A percentile compares a stretch with the other conserved stretches of the same genome.
Evolutionary conservation across 345 rosid genomes (phyloP).

Genomic region (Pugionium cornutum): DNA sequence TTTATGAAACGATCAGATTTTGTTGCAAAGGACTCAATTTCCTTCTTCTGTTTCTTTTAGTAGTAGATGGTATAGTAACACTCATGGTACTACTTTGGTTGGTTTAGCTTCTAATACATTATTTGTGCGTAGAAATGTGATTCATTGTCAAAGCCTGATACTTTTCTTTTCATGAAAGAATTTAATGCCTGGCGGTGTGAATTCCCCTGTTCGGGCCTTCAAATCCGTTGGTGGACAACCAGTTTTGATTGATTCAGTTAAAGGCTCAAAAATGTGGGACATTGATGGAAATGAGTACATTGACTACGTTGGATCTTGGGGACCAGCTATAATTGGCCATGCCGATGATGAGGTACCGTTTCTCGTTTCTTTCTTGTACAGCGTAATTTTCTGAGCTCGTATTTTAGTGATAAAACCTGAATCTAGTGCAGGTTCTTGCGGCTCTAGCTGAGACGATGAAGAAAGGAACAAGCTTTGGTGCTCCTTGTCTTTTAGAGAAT

Average conservation of each 20-base stretch:
- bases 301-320: conserved; percentile 98
- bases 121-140: not conserved
- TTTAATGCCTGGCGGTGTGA: conserved; percentile 96
- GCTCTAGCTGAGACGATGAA: conserved; percentile 90
- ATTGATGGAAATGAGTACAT: conserved; percentile 93
- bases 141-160: not conserved
- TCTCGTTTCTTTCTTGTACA: conserved; percentile 9
- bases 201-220: conserved; percentile 95
- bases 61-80: not conserved
- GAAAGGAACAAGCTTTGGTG: conserved; percentile 99
- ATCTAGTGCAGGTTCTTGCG: conserved; percentile 63
- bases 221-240: conserved; percentile 98
- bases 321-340: conserved; percentile 96
- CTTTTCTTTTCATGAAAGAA: conserved; percentile 47
- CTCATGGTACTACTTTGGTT: not conserved
- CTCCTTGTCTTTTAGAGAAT: conserved; percentile 95
- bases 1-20: conserved; percentile 14
- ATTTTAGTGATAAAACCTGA: too few species aligned
- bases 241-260: conserved; percentile 77
- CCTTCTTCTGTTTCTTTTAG: not conserved
- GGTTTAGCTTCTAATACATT: not conserved
- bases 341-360: conserved; percentile 75
- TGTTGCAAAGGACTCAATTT: not conserved
- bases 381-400: not conserved
- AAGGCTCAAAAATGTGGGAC: conserved; percentile 95